Percentiles rank a stretch among this genome's conserved stretches.
Evolutionary conservation across 345 rosid species (phyloP).

Genomic region (Brassica rapa): DNA sequence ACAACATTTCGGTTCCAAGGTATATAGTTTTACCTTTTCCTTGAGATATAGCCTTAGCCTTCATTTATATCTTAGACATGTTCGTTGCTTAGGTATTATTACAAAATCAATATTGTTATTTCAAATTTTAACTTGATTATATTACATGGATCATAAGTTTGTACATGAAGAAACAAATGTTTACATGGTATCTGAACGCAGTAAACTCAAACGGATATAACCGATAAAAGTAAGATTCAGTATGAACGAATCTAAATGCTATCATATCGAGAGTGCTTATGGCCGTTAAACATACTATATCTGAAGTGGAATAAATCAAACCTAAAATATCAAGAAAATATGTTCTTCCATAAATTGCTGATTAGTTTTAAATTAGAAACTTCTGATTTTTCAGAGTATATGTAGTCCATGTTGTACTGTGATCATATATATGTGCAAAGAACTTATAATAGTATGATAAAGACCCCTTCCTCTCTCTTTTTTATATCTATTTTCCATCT

Average conservation of each 20-base stretch:
- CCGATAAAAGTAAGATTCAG: background rate
- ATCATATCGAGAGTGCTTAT: background rate
- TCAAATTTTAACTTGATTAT: background rate
- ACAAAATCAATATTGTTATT: background rate
- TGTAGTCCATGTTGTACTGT: background rate
- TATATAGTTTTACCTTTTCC: background rate
- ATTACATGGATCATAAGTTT: background rate
- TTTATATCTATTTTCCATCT: background rate
- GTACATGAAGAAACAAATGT: background rate
- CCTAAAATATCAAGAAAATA: background rate
- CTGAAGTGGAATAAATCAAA: background rate
- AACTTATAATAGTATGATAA: background rate
- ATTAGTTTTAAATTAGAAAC: background rate
- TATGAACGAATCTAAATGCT: background rate
- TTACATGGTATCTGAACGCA: background rate
- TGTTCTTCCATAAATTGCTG: background rate
- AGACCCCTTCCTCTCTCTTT: background rate
- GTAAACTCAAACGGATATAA: background rate
- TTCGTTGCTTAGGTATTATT: background rate
- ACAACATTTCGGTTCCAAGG: background rate
- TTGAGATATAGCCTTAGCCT: constrained; percentile 4
- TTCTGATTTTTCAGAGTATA: background rate
- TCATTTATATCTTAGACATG: background rate
- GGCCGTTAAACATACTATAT: background rate
- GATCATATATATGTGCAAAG: background rate